Conservation (phyloP, 169 alveolate genomes). For the Amoebophrya sp. region DNA sequence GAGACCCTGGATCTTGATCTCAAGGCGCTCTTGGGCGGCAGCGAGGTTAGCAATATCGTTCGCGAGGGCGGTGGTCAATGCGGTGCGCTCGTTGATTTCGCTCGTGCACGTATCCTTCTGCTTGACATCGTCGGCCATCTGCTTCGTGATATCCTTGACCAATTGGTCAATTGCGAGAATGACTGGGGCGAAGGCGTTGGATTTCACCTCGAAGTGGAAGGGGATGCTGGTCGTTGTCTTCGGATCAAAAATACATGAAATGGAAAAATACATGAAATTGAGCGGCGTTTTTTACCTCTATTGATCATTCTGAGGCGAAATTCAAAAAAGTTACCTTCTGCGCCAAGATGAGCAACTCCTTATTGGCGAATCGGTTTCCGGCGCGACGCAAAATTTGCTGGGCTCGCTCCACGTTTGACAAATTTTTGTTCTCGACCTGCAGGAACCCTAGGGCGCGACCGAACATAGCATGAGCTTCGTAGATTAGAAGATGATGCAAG, state of each 20-base stretch:
- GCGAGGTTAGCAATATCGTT: neutral
- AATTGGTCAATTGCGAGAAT: neutral
- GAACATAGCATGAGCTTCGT: slow-evolving; percentile 13
- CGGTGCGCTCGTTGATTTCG: slow-evolving; percentile 13
- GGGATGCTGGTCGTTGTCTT: no score
- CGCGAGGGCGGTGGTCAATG: neutral
- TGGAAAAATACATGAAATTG: neutral
- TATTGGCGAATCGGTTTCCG: neutral
- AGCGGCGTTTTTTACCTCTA: neutral
- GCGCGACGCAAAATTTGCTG: neutral
- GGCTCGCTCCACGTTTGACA: neutral
- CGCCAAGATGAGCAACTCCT: slow-evolving; percentile 1
- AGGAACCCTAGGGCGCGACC: neutral
- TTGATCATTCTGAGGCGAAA: neutral
- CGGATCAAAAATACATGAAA: neutral
- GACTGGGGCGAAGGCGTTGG: slow-evolving; percentile 1
- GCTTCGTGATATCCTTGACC: neutral
- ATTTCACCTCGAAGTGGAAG: no score
- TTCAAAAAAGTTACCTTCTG: neutral
- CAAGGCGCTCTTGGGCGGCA: neutral
- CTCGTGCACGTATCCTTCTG: neutral
- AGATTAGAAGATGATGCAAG: no score
- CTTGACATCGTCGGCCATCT: slow-evolving; percentile 8
- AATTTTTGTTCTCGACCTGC: neutral
- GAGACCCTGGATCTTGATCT: neutral